Percentiles rank a stretch among this genome's conserved stretches.
Conservation (phyloP, 2,329 filamentous ascomycete species). For the Cucurbitaria berberidis region DNA sequence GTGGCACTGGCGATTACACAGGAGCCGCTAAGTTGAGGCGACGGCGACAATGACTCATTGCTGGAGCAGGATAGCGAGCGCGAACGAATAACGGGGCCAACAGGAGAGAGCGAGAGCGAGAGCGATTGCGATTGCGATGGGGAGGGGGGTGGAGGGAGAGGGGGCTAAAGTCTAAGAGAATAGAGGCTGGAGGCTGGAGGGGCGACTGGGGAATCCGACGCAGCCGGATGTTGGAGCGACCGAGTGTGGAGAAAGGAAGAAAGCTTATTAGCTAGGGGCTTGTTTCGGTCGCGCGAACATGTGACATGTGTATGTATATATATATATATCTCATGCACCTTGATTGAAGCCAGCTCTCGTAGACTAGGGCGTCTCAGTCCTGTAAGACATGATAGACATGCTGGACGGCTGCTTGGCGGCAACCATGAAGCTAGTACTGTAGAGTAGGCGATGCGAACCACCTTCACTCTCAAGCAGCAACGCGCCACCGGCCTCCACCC, state of each 20-base stretch:
- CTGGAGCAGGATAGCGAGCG: slow-evolving; percentile 5
- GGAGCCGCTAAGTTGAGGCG: slow-evolving; percentile 11
- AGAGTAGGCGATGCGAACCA: background rate
- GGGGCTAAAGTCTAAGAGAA: slow-evolving; percentile 2
- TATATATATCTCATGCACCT: no score
- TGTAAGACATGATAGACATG: no score
- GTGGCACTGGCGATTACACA: slow-evolving; percentile 17
- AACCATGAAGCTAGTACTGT: background rate
- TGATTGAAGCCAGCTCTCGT: no score
- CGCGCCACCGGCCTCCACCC: background rate
- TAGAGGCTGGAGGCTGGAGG: slow-evolving; percentile 27
- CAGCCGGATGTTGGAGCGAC: slow-evolving; percentile 4
- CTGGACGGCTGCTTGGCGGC: slow-evolving; percentile 4
- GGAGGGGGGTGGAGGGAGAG: no score
- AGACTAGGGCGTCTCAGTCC: background rate
- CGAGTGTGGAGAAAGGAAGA: no score
- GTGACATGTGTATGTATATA: slow-evolving; percentile 2
- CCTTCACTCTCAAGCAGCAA: background rate
- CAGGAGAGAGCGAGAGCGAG: background rate
- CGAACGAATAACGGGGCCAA: background rate
- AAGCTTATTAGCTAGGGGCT: slow-evolving; percentile 41
- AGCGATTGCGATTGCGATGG: no score
- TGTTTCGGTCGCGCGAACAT: slow-evolving; percentile 16
- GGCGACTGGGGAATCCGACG: slow-evolving; percentile 10
- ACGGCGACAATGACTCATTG: slow-evolving; percentile 22